phyloP scores from a whole-genome alignment of 495 filamentous ascomycete species.

The Articulospora tetracladia region DNA sequence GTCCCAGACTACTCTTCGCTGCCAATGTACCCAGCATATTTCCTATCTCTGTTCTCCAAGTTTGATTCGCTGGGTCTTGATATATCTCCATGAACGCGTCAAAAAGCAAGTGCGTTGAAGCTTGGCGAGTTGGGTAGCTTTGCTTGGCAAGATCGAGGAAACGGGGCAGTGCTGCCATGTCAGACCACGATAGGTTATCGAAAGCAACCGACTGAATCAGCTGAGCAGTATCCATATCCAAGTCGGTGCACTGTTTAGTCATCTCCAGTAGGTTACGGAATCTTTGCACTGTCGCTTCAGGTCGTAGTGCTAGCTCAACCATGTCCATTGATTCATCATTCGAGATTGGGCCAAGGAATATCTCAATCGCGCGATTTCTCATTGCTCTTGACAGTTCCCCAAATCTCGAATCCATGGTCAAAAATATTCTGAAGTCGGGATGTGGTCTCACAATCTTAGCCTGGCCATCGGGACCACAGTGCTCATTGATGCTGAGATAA shows the following conservation, averaged over 20 bases:
- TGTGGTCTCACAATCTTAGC: slow-evolving; percentile 78
- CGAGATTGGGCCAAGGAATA: slow-evolving; percentile 57
- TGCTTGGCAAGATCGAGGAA: slow-evolving; percentile 24
- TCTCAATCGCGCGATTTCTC: slow-evolving; percentile 91
- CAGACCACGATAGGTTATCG: slow-evolving; percentile 52
- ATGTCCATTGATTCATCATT: not conserved
- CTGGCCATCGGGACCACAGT: slow-evolving; percentile 76
- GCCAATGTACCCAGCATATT: slow-evolving; percentile 14
- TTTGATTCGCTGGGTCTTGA: slow-evolving; percentile 6
- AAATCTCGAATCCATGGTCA: slow-evolving; percentile 90
- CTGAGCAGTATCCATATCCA: no score
- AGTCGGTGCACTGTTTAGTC: no score
- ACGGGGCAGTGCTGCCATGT: slow-evolving; percentile 41
- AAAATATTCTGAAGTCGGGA: slow-evolving; percentile 83
- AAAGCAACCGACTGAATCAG: slow-evolving; percentile 27
- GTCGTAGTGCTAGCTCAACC: not conserved
- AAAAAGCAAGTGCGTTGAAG: not conserved
- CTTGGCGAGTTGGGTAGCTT: not conserved
- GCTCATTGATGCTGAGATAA: slow-evolving; percentile 84
- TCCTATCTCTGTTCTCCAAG: slow-evolving; percentile 15
- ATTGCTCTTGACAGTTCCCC: slow-evolving; percentile 95
- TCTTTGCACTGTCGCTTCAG: slow-evolving; percentile 20
- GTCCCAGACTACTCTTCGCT: slow-evolving; percentile 23
- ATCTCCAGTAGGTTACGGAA: slow-evolving; percentile 3
- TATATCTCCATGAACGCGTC: slow-evolving; percentile 11